Conservation (phyloP, 176 grass and related monocot species). For the Triticum timopheevii region DNA sequence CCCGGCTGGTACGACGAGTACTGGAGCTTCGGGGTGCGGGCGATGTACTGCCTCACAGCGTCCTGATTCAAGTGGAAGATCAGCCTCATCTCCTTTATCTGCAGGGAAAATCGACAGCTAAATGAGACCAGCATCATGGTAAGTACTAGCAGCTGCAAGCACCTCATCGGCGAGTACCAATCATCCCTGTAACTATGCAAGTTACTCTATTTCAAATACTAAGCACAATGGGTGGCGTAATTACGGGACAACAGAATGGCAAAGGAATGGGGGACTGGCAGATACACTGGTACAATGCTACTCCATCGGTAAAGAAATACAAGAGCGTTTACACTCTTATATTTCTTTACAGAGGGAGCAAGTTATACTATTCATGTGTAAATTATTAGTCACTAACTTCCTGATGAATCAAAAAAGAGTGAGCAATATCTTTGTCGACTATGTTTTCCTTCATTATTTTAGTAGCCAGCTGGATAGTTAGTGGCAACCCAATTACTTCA, state of each 20-base stretch:
- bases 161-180: neutral
- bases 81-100: constrained; percentile 66
- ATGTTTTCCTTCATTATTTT: neutral
- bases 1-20: neutral
- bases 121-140: neutral
- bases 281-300: neutral
- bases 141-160: neutral
- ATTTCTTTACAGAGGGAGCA: too few species aligned
- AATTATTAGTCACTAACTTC: neutral
- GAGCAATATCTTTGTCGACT: neutral
- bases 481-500: neutral
- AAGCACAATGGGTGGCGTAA: neutral
- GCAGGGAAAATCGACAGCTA: constrained; percentile 5
- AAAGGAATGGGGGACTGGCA: neutral
- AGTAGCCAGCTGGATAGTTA: neutral
- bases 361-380: neutral
- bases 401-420: neutral
- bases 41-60: constrained; percentile 34
- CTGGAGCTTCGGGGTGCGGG: constrained; percentile 12
- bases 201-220: neutral
- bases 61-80: constrained; percentile 56
- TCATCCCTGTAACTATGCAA: neutral
- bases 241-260: neutral
- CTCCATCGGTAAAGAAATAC: too few species aligned
- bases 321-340: too few species aligned